These are phyloP conservation scores for Ustilago lituana DNA, from an alignment of 1,284 basidiomycete species.

Conservation along the genomic window DNA sequence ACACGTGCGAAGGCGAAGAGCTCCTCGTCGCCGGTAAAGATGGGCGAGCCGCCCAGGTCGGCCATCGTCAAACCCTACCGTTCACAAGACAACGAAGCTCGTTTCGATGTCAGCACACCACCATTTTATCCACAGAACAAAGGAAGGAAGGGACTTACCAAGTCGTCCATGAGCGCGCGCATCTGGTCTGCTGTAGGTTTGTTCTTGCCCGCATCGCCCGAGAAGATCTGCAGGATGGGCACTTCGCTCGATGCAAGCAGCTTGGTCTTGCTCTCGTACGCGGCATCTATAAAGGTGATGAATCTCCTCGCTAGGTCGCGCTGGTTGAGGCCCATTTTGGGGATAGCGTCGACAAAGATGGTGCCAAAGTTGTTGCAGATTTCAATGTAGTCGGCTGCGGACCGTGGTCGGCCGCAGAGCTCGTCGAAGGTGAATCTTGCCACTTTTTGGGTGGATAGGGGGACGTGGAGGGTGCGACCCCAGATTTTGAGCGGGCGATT, in stretches of 20 bases:
- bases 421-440: slow-evolving; percentile 89
- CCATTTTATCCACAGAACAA: no score
- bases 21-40: slow-evolving; percentile 66
- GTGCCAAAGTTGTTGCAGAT: slow-evolving; percentile 87
- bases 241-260: slow-evolving; percentile 59
- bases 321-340: slow-evolving; percentile 82
- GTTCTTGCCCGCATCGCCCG: slow-evolving; percentile 37
- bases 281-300: slow-evolving; percentile 95
- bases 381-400: slow-evolving; percentile 95
- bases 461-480: slow-evolving; percentile 84
- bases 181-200: slow-evolving; percentile 59
- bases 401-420: slow-evolving; percentile 87
- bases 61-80: slow-evolving; percentile 60
- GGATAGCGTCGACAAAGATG: slow-evolving; percentile 87
- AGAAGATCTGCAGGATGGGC: slow-evolving; percentile 63
- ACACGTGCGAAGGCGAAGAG: slow-evolving; percentile 66
- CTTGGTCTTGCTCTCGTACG: slow-evolving; percentile 66
- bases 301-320: slow-evolving; percentile 90
- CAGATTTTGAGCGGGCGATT: slow-evolving; percentile 82
- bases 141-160: slow-evolving; percentile 30
- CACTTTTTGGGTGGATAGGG: slow-evolving; percentile 72
- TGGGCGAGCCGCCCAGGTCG: slow-evolving; percentile 62
- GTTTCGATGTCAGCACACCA: no score
- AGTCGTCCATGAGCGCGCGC: slow-evolving; percentile 64
- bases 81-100: no score